These are phyloP conservation scores for Camellia sinensis DNA, from an alignment of 148 eudicot genomes.

Conservation along the genomic window DNA sequence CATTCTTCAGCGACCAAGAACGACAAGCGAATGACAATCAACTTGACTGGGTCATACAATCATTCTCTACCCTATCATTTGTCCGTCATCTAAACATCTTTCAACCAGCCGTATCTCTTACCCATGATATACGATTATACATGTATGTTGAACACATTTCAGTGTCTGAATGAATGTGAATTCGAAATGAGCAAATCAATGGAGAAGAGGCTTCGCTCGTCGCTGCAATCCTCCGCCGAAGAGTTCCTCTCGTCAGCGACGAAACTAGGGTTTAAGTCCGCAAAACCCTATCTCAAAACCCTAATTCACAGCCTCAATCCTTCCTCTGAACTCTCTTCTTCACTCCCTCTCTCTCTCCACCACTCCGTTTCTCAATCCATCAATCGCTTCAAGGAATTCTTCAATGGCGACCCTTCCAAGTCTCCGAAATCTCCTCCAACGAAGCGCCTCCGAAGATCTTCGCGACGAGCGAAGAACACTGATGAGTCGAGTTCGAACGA, in stretches of 20 bases:
- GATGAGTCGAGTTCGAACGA: constrained; percentile 19
- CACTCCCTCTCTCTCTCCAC: constrained; percentile 68
- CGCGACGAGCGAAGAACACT: constrained; percentile 23
- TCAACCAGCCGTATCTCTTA: background rate
- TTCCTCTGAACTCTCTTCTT: constrained; percentile 43
- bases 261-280: constrained; percentile 53
- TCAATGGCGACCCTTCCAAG: constrained; percentile 25
- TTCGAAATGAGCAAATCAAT: constrained; percentile 24
- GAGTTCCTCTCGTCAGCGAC: constrained; percentile 59
- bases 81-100: background rate
- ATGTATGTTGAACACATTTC: too few relatives aligned
- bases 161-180: too few relatives aligned
- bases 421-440: constrained; percentile 21
- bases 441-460: constrained; percentile 40
- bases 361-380: constrained; percentile 47
- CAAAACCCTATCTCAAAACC: constrained; percentile 67
- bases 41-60: background rate
- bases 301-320: constrained; percentile 47
- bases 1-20: background rate
- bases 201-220: constrained; percentile 89
- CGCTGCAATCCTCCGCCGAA: constrained; percentile 69
- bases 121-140: background rate
- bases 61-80: background rate
- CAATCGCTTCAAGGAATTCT: constrained; percentile 36
- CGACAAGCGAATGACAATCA: background rate